These are phyloP conservation scores for Coemansia sp. DNA, from an alignment of 192 early-diverging fungal genomes.

Conservation along the genomic window DNA sequence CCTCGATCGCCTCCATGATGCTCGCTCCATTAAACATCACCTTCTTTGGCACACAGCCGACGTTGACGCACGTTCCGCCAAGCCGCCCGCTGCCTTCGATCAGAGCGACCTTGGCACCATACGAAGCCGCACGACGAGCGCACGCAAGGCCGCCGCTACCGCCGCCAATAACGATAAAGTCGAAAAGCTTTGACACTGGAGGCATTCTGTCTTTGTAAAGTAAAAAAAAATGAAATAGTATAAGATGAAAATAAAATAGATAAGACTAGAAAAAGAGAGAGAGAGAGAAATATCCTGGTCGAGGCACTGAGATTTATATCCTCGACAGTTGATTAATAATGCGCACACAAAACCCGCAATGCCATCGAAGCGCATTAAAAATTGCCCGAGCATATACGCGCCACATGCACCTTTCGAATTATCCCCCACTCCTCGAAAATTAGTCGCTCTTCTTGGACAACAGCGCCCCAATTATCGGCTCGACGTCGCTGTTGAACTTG, in stretches of 20 bases:
- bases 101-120: slow-evolving; percentile 88
- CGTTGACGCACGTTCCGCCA: slow-evolving; percentile 93
- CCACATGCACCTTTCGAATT: no score
- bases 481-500: slow-evolving; percentile 56
- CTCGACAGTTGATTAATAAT: no score
- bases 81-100: slow-evolving; percentile 77
- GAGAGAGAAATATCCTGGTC: not conserved
- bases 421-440: not conserved
- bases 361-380: not conserved
- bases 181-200: slow-evolving; percentile 57
- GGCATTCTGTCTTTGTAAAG: slow-evolving; percentile 20
- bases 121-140: slow-evolving; percentile 86
- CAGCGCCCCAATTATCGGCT: slow-evolving; percentile 49
- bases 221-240: slow-evolving; percentile 1
- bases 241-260: slow-evolving; percentile 1
- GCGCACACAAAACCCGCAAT: not conserved
- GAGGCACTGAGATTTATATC: not conserved
- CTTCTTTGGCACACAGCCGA: slow-evolving; percentile 89
- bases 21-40: slow-evolving; percentile 96
- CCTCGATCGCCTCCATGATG: slow-evolving; percentile 81
- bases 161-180: slow-evolving; percentile 96
- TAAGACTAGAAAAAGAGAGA: slow-evolving; percentile 11
- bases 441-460: slow-evolving; percentile 53
- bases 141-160: slow-evolving; percentile 90
- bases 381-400: not conserved